A percentile compares a stretch with the other conserved stretches of the same genome.
Conservation (phyloP, 2,329 filamentous ascomycete genomes). For the Cladosporium phlei region DNA sequence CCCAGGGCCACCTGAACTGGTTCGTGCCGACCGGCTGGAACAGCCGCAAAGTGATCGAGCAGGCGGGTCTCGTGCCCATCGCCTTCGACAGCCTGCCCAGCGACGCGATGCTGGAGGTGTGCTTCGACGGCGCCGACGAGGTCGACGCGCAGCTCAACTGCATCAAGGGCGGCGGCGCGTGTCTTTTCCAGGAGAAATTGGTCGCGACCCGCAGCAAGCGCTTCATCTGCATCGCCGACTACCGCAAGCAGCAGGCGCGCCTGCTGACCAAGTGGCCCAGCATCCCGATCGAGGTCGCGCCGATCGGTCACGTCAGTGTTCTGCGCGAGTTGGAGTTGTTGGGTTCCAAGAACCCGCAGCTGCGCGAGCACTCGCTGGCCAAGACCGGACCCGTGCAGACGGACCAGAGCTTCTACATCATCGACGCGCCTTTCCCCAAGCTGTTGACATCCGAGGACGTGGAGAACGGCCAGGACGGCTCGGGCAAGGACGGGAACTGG, state of each 20-base stretch:
- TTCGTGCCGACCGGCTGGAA: constrained; percentile 93
- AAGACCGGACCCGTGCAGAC: constrained; percentile 83
- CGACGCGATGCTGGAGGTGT: constrained; percentile 68
- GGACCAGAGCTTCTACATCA: constrained; percentile 81
- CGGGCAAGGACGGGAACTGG: constrained; percentile 60
- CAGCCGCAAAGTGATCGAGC: constrained; percentile 77
- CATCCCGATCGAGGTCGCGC: constrained; percentile 91
- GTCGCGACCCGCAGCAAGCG: constrained; percentile 54
- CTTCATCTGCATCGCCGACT: constrained; percentile 54
- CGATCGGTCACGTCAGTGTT: constrained; percentile 73
- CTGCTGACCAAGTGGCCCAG: constrained; percentile 72
- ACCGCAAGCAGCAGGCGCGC: constrained; percentile 76
- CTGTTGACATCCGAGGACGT: constrained; percentile 62
- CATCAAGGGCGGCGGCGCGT: constrained; percentile 97
- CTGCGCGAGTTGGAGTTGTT: constrained; percentile 66
- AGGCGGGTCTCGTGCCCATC: constrained; percentile 70
- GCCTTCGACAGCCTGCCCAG: constrained; percentile 70
- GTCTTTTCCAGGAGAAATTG: constrained; percentile 94
- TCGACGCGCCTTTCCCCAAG: constrained; percentile 80
- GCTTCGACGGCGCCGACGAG: constrained; percentile 95
- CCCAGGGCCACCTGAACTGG: constrained; percentile 59
- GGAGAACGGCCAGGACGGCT: constrained; percentile 34
- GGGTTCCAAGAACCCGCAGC: constrained; percentile 64
- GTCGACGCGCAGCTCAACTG: constrained; percentile 92
- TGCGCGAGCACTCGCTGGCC: constrained; percentile 67